phyloP scores from a whole-genome alignment of 176 grass and related monocot genomes.

The Cenchrus americanus region DNA sequence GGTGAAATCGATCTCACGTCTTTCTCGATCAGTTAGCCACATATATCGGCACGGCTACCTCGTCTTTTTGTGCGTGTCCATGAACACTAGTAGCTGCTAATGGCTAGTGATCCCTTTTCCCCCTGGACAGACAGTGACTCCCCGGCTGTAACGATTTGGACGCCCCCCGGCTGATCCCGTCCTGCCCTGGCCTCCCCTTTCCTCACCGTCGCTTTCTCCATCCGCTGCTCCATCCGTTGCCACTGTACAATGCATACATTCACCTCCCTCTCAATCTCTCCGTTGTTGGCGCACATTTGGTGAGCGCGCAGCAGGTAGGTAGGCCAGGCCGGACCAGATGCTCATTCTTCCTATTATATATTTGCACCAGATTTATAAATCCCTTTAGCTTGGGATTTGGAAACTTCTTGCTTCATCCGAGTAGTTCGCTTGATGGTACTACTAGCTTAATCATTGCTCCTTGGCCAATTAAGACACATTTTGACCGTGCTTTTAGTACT shows the following conservation, averaged over 20 bases:
- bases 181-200: neutral
- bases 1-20: constrained; percentile 5
- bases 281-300: constrained; percentile 1
- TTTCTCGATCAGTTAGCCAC: constrained; percentile 10
- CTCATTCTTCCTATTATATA: neutral
- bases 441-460: constrained; percentile 30
- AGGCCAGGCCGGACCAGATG: constrained; percentile 30
- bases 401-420: constrained; percentile 41
- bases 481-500: constrained; percentile 27
- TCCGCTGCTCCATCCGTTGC: constrained; percentile 22
- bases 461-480: constrained; percentile 36
- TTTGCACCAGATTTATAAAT: neutral
- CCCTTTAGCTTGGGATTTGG: constrained; percentile 8
- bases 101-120: constrained; percentile 1
- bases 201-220: constrained; percentile 40
- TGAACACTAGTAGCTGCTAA: constrained; percentile 23
- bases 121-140: constrained; percentile 44
- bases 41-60: neutral
- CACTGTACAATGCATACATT: neutral
- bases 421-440: neutral
- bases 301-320: constrained; percentile 28
- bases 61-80: constrained; percentile 41
- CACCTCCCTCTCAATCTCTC: neutral
- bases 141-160: constrained; percentile 53
- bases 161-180: neutral